Conservation (phyloP, 192 early-diverging fungal genomes). For the Umbelopsis vinacea region DNA sequence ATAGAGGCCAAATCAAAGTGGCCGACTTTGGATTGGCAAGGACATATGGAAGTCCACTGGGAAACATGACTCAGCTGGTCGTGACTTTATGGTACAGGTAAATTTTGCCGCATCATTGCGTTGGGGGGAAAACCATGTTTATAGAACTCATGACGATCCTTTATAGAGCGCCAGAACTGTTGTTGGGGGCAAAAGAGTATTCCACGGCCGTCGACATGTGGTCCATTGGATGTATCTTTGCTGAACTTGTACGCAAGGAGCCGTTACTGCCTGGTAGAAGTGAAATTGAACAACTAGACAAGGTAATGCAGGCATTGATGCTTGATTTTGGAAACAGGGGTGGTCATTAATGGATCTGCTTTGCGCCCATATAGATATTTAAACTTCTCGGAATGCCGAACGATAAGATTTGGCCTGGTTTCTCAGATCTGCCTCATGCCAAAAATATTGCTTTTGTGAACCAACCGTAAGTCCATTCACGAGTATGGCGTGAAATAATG, state of each 20-base stretch:
- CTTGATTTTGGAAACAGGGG: not conserved
- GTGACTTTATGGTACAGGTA: conserved; percentile 77
- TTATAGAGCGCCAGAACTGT: conserved; percentile 63
- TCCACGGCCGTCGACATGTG: conserved; percentile 82
- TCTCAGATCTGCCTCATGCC: conserved; percentile 63
- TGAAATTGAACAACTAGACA: conserved; percentile 79
- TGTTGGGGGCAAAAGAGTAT: conserved; percentile 65
- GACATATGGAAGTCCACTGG: conserved; percentile 64
- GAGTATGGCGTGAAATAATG: too few species aligned
- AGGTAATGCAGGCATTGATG: conserved; percentile 39
- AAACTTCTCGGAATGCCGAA: conserved; percentile 87
- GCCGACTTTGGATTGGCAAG: conserved; percentile 76
- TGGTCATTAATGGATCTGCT: not conserved
- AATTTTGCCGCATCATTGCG: too few species aligned
- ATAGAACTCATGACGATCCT: not conserved
- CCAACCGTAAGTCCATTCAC: conserved; percentile 53
- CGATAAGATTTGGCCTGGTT: conserved; percentile 77
- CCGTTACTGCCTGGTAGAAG: conserved; percentile 82
- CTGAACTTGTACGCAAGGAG: conserved; percentile 84
- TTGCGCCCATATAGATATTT: conserved; percentile 66
- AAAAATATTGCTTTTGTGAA: conserved; percentile 76
- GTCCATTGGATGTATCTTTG: conserved; percentile 97
- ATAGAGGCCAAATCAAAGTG: conserved; percentile 65
- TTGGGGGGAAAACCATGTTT: not conserved
- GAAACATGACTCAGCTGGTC: conserved; percentile 66